Evolutionary conservation across 176 grass and related monocot species (phyloP).

Genomic region (Rhynchospora breviuscula): DNA sequence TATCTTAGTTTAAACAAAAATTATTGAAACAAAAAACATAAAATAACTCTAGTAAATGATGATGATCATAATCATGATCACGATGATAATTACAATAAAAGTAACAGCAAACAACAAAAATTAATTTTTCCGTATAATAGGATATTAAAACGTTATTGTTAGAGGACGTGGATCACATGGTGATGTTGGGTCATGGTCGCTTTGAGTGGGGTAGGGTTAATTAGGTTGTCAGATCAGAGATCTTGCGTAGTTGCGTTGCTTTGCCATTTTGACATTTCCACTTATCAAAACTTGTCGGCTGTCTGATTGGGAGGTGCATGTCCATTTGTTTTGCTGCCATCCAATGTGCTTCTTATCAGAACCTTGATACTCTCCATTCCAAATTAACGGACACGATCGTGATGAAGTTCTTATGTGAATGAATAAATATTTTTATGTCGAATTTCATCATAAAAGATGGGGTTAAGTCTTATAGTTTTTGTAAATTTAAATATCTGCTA

Average conservation of each 20-base stretch:
- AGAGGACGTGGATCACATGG: conserved; percentile 15
- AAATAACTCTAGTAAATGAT: neutral
- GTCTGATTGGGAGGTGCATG: conserved; percentile 13
- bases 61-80: neutral
- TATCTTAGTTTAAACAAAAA: too few relatives aligned
- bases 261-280: neutral
- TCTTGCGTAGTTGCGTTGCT: neutral
- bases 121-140: neutral
- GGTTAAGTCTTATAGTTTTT: too few relatives aligned
- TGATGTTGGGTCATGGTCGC: neutral
- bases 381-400: neutral
- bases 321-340: conserved; percentile 1
- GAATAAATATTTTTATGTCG: too few relatives aligned
- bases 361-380: neutral
- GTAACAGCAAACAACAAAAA: neutral
- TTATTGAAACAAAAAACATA: too few relatives aligned
- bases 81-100: neutral
- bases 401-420: neutral
- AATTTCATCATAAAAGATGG: too few relatives aligned
- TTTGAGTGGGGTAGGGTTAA: neutral
- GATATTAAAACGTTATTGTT: neutral
- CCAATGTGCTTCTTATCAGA: neutral
- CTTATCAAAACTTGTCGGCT: neutral
- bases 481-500: too few relatives aligned
- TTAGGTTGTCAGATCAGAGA: conserved; percentile 8